Conservation (phyloP, 2,329 filamentous ascomycete genomes). For the Trichoderma gracile region DNA sequence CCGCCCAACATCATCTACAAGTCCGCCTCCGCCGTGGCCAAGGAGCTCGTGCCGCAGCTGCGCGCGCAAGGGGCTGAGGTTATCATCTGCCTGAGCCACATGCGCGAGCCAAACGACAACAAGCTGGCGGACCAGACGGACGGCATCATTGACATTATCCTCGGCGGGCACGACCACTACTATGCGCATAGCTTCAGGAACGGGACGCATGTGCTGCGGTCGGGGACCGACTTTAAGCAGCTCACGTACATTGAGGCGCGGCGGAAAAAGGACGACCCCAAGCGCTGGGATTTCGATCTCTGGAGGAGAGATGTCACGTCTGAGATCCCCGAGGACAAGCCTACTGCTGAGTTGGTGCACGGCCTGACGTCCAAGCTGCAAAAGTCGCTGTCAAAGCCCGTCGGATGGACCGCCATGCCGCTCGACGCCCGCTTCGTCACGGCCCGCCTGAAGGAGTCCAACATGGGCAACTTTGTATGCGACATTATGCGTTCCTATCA, state of each 20-base stretch:
- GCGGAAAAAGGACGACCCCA: constrained; percentile 47
- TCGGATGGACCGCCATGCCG: constrained; percentile 79
- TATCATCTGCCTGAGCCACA: constrained; percentile 79
- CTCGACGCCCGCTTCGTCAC: constrained; percentile 86
- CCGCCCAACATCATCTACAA: constrained; percentile 81
- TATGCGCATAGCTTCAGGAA: constrained; percentile 78
- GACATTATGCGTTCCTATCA: constrained; percentile 89
- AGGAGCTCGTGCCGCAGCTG: constrained; percentile 71
- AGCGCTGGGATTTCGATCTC: constrained; percentile 77
- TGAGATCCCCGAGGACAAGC: constrained; percentile 62
- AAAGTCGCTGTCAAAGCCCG: constrained; percentile 74
- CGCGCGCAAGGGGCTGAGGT: constrained; percentile 78
- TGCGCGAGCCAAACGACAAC: constrained; percentile 85
- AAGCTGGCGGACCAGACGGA: constrained; percentile 75
- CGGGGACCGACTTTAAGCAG: constrained; percentile 89
- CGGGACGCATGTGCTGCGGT: constrained; percentile 79
- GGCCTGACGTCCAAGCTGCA: constrained; percentile 72
- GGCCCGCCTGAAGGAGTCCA: constrained; percentile 74
- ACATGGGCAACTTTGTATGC: constrained; percentile 87
- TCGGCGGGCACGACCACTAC: constrained; percentile 89
- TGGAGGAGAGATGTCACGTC: constrained; percentile 71
- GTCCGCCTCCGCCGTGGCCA: constrained; percentile 73
- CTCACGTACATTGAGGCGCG: constrained; percentile 83
- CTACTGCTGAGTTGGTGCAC: constrained; percentile 63
- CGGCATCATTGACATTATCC: constrained; percentile 78